These are phyloP conservation scores for Vigna angularis DNA, from an alignment of 306 rosid species.

Conservation along the genomic window DNA sequence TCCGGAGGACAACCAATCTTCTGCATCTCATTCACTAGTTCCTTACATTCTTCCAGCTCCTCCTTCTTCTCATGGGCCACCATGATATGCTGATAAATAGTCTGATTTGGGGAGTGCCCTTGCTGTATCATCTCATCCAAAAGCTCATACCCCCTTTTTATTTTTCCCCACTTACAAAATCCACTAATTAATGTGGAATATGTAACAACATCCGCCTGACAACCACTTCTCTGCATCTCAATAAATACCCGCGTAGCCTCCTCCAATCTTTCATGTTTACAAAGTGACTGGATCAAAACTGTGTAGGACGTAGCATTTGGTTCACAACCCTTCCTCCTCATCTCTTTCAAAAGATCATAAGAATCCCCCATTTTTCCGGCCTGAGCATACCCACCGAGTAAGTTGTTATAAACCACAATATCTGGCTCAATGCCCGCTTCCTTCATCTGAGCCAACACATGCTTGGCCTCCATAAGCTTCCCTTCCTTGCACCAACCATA, in stretches of 20 bases:
- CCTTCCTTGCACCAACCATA: conserved; percentile 96
- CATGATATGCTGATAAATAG: conserved; percentile 70
- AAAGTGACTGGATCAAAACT: conserved; percentile 73
- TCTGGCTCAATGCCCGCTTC: conserved; percentile 74
- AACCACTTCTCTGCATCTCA: conserved; percentile 80
- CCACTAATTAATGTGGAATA: conserved; percentile 81
- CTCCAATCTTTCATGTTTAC: conserved; percentile 73
- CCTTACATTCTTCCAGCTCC: conserved; percentile 80
- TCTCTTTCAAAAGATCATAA: conserved; percentile 77
- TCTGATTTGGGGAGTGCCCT: conserved; percentile 71
- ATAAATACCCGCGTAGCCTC: conserved; percentile 74
- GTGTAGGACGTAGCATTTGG: conserved; percentile 78
- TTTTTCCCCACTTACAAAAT: conserved; percentile 85
- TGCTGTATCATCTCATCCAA: conserved; percentile 76
- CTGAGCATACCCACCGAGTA: conserved; percentile 76
- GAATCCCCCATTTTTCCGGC: conserved; percentile 83
- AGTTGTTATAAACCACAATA: conserved; percentile 77
- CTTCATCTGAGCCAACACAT: conserved; percentile 77
- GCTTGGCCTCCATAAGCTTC: conserved; percentile 65
- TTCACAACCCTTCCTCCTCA: conserved; percentile 67
- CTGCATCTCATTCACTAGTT: conserved; percentile 74
- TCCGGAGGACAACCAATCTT: conserved; percentile 77
- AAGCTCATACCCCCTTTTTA: conserved; percentile 70
- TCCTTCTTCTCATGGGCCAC: conserved; percentile 89
- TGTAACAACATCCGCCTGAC: conserved; percentile 71